These are phyloP conservation scores for Astrocystis sublimbata DNA, from an alignment of 495 filamentous ascomycete genomes.

Conservation along the genomic window DNA sequence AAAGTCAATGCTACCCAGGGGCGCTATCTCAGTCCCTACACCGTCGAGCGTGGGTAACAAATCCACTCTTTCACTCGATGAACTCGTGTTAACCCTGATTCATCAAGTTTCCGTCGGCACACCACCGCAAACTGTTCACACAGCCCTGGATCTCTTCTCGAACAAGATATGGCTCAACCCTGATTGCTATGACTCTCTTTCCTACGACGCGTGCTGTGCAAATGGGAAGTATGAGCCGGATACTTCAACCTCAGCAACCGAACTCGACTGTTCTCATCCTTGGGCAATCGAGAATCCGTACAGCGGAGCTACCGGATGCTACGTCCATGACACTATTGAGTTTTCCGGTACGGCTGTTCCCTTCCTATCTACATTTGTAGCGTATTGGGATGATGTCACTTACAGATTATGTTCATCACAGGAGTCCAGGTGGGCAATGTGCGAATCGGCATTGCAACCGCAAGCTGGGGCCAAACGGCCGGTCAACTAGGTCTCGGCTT, in stretches of 20 bases:
- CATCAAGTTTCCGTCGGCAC: conserved; percentile 11
- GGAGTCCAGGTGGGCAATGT: not conserved
- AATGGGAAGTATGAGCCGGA: conserved; percentile 14
- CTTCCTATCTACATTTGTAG: not conserved
- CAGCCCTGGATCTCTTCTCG: conserved; percentile 14
- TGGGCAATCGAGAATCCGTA: conserved; percentile 4
- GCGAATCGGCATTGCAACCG: conserved; percentile 11
- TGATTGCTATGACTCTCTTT: conserved; percentile 2
- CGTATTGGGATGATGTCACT: not conserved
- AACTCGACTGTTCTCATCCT: not conserved
- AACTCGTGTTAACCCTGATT: not conserved
- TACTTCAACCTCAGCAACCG: not conserved
- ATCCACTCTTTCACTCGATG: not conserved
- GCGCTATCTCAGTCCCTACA: conserved; percentile 19
- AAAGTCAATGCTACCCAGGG: conserved; percentile 12
- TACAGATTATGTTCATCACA: not conserved
- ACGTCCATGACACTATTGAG: not conserved
- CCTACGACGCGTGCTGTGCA: conserved; percentile 1
- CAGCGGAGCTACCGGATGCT: conserved; percentile 12
- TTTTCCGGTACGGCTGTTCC: conserved; percentile 6
- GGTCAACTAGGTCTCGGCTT: conserved; percentile 18
- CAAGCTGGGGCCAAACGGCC: conserved; percentile 9
- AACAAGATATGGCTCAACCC: conserved; percentile 15
- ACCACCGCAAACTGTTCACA: conserved; percentile 11
- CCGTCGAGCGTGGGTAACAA: conserved; percentile 9